Base-by-base conservation (phyloP, 2,329 filamentous ascomycete species). In the Diaporthe citri region DNA sequence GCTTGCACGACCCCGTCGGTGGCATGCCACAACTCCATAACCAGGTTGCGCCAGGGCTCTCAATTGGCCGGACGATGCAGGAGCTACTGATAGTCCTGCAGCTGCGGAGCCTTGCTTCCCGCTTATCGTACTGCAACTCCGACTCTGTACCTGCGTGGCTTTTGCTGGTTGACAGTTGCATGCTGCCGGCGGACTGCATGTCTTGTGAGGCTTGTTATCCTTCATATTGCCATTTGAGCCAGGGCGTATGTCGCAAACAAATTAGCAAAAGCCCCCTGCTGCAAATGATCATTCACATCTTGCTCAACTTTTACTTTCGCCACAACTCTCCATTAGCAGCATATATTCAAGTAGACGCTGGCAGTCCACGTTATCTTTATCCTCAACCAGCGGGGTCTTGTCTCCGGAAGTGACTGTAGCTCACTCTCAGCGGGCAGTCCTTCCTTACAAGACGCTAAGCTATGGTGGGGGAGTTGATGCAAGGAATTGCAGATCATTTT, bases 61-160 rank as follows among this genome's bases (percentile, higher is more conserved):
- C 43, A 20, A 67, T 67, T 67, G 62, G 62, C 62, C 41, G 31
- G 10, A 12, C 10, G 9, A 36, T 36, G 25, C 62, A 66, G 7
- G 20, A 48, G n/a, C 43, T 51, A 66, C 20, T 51, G 43, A 51
- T 51, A 36, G 22, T 36, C 17, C 41, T 67, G 62, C 62, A 52
- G 62, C 46, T 51, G 46, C 62, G 62, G 62, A 67, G 62, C 31
- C 62, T 67, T 67, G 62, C 46, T 39, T 67, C 46, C 62, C 62
- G 62, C 62, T 67, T 67, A 67, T 67, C 46, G 25, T 64, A 15
- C 60, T 62, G 60, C 13, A 12, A 20, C 28, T 48, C 41, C 25
- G 41, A 48, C 60, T 64, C 59, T 64, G 59, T 66, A 67, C 62
- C 62, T 67, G 62, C 62, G 43, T 66, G 62, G 43, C 46, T 67